These are phyloP conservation scores for Elsinoe fawcettii DNA, from an alignment of 2,329 filamentous ascomycete genomes.

Conservation along the genomic window DNA sequence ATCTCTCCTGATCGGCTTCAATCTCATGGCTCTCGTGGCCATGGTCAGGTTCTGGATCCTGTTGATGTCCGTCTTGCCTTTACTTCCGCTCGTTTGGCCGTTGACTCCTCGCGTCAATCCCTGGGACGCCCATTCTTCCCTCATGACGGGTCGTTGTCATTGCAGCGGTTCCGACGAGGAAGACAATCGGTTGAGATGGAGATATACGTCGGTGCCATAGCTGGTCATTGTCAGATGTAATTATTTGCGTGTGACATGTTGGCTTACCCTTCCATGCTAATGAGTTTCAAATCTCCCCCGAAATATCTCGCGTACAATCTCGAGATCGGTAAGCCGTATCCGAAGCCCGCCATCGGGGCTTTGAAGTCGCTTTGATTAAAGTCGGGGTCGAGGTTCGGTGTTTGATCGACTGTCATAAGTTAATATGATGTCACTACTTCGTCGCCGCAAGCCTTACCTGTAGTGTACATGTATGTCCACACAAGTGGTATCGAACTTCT, in stretches of 20 bases:
- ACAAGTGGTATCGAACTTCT: conserved; percentile 88
- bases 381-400: conserved; percentile 88
- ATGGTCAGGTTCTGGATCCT: conserved; percentile 41
- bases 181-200: conserved; percentile 91
- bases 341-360: conserved; percentile 97
- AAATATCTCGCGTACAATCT: conserved; percentile 94
- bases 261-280: conserved; percentile 96
- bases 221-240: conserved; percentile 40
- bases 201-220: conserved; percentile 96
- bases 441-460: background rate
- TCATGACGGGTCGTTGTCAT: conserved; percentile 86
- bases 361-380: conserved; percentile 99
- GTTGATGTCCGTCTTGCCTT: conserved; percentile 30
- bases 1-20: conserved; percentile 52
- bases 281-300: conserved; percentile 91
- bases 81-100: conserved; percentile 43
- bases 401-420: conserved; percentile 68
- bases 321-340: conserved; percentile 93
- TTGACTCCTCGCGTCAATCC: conserved; percentile 25
- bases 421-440: background rate
- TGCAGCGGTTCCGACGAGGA: conserved; percentile 94
- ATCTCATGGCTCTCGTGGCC: conserved; percentile 50
- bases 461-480: conserved; percentile 99
- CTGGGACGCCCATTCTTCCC: conserved; percentile 52
- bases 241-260: conserved; percentile 17